These are phyloP conservation scores for Penicillium sp. DNA, from an alignment of 2,329 filamentous ascomycete species.

Conservation along the genomic window DNA sequence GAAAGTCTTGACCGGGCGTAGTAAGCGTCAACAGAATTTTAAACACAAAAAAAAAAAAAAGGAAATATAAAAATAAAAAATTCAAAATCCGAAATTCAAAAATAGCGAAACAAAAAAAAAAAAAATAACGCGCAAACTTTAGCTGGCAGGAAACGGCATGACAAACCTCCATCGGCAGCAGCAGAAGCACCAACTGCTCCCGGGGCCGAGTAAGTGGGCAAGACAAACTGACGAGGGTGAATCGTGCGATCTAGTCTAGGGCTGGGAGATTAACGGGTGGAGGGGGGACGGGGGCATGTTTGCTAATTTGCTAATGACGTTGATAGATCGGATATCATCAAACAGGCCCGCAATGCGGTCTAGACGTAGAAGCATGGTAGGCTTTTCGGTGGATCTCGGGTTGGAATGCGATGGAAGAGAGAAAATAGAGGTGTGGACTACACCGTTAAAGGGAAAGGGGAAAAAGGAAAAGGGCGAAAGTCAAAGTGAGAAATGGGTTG, in stretches of 20 bases:
- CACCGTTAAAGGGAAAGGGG: background rate
- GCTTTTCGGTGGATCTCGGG: constrained; percentile 14
- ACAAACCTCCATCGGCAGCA: background rate
- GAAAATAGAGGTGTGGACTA: background rate
- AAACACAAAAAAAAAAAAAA: background rate
- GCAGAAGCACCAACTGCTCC: background rate
- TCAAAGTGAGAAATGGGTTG: constrained; percentile 8
- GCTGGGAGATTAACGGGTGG: background rate
- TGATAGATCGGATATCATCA: constrained; percentile 9
- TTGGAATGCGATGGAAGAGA: background rate
- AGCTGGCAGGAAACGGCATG: background rate
- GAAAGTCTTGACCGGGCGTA: background rate
- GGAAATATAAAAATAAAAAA: background rate
- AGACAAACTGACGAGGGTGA: background rate
- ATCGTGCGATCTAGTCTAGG: background rate
- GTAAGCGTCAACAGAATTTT: background rate
- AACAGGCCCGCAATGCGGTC: constrained; percentile 7
- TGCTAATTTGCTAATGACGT: constrained; percentile 10
- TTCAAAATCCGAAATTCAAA: background rate
- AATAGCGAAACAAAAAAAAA: background rate
- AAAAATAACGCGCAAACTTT: background rate
- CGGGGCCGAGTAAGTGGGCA: background rate
- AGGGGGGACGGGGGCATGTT: background rate
- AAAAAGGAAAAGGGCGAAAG: background rate
- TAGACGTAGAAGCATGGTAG: constrained; percentile 12